Base-by-base conservation (phyloP, 768 basidiomycete species). In the Tephrocybe sp. region DNA sequence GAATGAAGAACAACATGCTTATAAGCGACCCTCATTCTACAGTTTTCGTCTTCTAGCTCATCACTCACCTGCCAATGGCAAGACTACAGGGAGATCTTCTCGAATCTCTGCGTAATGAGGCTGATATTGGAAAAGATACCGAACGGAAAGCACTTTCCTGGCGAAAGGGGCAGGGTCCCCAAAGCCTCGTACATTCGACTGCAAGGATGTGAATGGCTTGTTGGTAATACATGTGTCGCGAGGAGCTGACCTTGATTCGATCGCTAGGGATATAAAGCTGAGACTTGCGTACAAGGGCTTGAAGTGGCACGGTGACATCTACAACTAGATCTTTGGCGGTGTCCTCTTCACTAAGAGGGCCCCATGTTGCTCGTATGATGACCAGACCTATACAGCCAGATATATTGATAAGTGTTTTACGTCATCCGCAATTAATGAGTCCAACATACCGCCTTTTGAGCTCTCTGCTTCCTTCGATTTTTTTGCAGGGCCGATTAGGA, bases 131-230 rank as follows among this genome's bases (percentile, higher is more conserved):
- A 95, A 97, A 41, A 79, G 69, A 69, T 95, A 95, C 39, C 83
- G 81, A 33, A 95, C 74, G 25, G 82, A 75, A 45, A 94, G 70
- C 4, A 73, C 72, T 72, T 95, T 94, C 42, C 77, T 68, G 48
- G 79, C 74, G n/a, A 82, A 83, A 12, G 89, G 85, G 15, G 85
- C 84, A 50, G 90, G 88, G 70, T 96, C 93, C 63, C 81, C 85
- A 73, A 97, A 93, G n/a, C 93, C 93, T 62, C 90, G 85, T 34
- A 96, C 74, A 23, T 83, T 79, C 52, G 83, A 73, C 89, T 88
- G 58, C 32, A 47, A 30, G 50, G 56, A 26, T 58, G 51, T 49
- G 38, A 38, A 30, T 28, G n/a, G n/a, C n/a, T n/a, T n/a, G n/a
- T n/a, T n/a, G n/a, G n/a, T n/a, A n/a, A n/a, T n/a, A n/a, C n/a